These are phyloP conservation scores for Thielaviopsis musarum DNA, from an alignment of 2,329 filamentous ascomycete genomes.

Conservation along the genomic window DNA sequence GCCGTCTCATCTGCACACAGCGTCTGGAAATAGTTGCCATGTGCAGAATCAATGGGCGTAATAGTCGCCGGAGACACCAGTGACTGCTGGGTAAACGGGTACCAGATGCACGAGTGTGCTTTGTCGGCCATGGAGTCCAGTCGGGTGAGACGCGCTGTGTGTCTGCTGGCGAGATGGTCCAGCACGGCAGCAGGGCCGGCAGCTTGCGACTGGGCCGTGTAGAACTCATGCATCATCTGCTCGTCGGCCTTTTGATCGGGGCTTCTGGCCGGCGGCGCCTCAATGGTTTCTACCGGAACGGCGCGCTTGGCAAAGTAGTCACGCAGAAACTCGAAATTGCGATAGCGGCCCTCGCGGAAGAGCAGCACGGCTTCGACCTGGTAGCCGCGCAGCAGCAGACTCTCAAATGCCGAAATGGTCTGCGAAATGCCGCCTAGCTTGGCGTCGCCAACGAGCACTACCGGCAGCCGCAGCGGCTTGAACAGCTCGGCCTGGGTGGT, in stretches of 20 bases:
- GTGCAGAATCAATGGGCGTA: conserved; percentile 61
- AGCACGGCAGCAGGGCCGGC: conserved; percentile 29
- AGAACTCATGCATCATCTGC: conserved; percentile 46
- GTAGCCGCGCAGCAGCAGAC: conserved; percentile 59
- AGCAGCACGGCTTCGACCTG: conserved; percentile 54
- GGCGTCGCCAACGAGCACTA: conserved; percentile 58
- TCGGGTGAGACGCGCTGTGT: conserved; percentile 36
- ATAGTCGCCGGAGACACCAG: conserved; percentile 45
- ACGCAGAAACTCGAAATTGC: conserved; percentile 50
- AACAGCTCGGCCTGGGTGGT: conserved; percentile 66
- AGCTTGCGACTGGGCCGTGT: conserved; percentile 28
- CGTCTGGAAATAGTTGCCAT: conserved; percentile 63
- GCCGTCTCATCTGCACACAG: conserved; percentile 18
- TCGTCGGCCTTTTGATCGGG: conserved; percentile 29
- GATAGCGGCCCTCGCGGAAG: conserved; percentile 48
- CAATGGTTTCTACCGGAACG: conserved; percentile 40
- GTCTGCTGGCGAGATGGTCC: conserved; percentile 32
- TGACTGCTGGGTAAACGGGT: conserved; percentile 72
- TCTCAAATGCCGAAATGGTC: conserved; percentile 68
- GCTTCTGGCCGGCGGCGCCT: conserved; percentile 37
- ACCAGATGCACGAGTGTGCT: conserved; percentile 58
- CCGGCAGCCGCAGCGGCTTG: conserved; percentile 53
- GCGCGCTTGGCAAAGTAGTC: conserved; percentile 47
- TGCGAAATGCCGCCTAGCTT: conserved; percentile 65
- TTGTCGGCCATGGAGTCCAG: conserved; percentile 43